Base-by-base conservation (phyloP, 805 yeast genomes). In the Ogataea haglerorum region DNA sequence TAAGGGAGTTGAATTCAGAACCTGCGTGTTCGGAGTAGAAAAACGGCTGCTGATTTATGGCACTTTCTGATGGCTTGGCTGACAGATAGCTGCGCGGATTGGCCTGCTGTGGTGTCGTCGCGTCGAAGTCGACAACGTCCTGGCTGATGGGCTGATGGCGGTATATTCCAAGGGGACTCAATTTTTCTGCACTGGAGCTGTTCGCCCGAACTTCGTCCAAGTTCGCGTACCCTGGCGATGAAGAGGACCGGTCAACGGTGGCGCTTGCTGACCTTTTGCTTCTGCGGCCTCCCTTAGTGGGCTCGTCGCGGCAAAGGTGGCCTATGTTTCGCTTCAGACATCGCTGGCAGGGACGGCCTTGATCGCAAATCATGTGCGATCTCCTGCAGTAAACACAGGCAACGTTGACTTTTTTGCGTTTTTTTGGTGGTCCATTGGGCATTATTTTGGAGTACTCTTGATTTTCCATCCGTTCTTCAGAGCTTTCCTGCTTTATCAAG, bases 301-400 rank as follows among this genome's bases (percentile, higher is more conserved):
- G 80, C 56, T 83, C 90, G 52, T 83, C 90, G 45, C 77, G 83
- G 56, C 98, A 90, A 22, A 90, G 63, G 61, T 89, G 95, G 3
- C 93, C 90, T 34, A 90, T 91, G 28, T 85, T 85, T 51, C 97
- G 69, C 61, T 85, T 86, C 8, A 90, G 70, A 63, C 98, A 90
- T 30, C 96, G 70, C 36, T 80, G 75, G 55, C 95, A 86, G 6
- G 93, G 80, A 53, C 87, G 63, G 14, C 76, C 67, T 30, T 80
- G 83, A 60, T 89, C 95, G 64, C 98, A 90, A 22, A 88, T 85
- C 90, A 90, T 86, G 60, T 90, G 98, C 0, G 96, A 86, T 40
- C 98, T 69, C 28, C 96, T 76, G 59, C 97, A 90, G 57, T 85
- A 90, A 1, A 90, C 84, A 64, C 98, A 90, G 0, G 98, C 95